Evolutionary conservation across 441 rosid species (phyloP).

Genomic region (Brassica hybrid): DNA sequence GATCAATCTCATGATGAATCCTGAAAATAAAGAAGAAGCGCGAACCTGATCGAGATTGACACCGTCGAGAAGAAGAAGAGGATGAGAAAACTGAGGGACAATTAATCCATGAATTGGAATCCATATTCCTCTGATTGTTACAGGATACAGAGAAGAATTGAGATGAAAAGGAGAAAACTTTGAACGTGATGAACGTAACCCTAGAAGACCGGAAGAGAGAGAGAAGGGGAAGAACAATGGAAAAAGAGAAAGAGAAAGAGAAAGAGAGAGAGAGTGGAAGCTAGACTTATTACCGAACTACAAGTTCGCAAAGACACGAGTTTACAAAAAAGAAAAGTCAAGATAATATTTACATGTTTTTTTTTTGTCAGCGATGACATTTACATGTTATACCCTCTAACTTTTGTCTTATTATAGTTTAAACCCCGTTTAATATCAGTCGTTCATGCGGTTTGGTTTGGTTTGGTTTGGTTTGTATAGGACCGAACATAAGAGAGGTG

Average conservation of each 20-base stretch:
- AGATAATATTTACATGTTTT: background rate
- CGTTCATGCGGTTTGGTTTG: constrained; percentile 26
- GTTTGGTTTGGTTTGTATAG: constrained; percentile 22
- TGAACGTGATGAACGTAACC: constrained; percentile 32
- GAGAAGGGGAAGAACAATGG: constrained; percentile 4
- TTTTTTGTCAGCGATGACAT: background rate
- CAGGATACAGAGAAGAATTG: background rate
- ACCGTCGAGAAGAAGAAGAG: constrained; percentile 34
- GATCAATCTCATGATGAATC: constrained; percentile 10
- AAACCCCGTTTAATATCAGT: background rate
- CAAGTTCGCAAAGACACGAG: constrained; percentile 24
- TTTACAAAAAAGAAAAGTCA: constrained; percentile 7
- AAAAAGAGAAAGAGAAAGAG: constrained; percentile 1
- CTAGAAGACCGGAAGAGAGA: constrained; percentile 30
- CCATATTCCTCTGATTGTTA: constrained; percentile 28
- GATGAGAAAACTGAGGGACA: constrained; percentile 42
- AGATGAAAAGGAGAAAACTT: constrained; percentile 9
- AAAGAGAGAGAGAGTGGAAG: constrained; percentile 39
- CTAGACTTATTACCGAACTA: constrained; percentile 39
- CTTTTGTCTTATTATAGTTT: background rate
- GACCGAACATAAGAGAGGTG: constrained; percentile 23
- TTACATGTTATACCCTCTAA: constrained; percentile 8
- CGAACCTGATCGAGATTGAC: constrained; percentile 45
- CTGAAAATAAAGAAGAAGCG: background rate
- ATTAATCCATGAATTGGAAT: constrained; percentile 43